These are phyloP conservation scores for Triangularia setosa DNA, from an alignment of 2,329 filamentous ascomycete genomes.

Conservation along the genomic window DNA sequence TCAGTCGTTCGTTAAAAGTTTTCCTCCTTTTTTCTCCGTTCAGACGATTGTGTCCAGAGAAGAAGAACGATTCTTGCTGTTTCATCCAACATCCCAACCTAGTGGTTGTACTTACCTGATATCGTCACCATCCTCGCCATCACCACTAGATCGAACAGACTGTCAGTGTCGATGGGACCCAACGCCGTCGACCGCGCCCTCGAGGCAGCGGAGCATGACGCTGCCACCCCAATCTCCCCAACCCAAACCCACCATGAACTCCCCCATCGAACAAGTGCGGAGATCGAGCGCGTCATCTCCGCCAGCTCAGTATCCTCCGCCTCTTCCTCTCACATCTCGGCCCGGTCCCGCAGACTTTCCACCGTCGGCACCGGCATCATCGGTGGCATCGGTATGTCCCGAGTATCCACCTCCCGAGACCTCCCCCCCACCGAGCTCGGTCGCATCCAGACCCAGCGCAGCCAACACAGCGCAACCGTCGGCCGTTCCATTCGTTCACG, in stretches of 20 bases:
- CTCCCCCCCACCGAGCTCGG: constrained; percentile 66
- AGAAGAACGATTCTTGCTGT: background rate
- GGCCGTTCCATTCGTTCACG: constrained; percentile 46
- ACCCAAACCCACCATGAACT: constrained; percentile 17
- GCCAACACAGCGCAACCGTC: constrained; percentile 70
- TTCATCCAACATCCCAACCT: background rate
- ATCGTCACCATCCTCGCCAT: background rate
- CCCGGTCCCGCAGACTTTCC: constrained; percentile 18
- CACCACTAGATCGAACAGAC: background rate
- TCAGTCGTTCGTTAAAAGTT: background rate
- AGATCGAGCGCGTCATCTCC: constrained; percentile 59
- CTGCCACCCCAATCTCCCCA: constrained; percentile 31
- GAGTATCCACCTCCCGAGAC: constrained; percentile 61
- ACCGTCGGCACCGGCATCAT: constrained; percentile 37
- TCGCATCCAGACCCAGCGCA: constrained; percentile 66
- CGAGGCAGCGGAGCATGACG: constrained; percentile 51
- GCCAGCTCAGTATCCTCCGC: constrained; percentile 49
- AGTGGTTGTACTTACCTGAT: background rate
- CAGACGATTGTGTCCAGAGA: background rate
- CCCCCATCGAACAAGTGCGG: constrained; percentile 41
- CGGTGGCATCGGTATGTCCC: constrained; percentile 51
- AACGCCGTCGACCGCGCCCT: constrained; percentile 54
- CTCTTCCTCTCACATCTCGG: constrained; percentile 20
- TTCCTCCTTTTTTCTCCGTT: background rate
- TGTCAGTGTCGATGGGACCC: constrained; percentile 34